Evolutionary conservation across 768 basidiomycete genomes (phyloP).

Genomic region (Leccinum imitatum): DNA sequence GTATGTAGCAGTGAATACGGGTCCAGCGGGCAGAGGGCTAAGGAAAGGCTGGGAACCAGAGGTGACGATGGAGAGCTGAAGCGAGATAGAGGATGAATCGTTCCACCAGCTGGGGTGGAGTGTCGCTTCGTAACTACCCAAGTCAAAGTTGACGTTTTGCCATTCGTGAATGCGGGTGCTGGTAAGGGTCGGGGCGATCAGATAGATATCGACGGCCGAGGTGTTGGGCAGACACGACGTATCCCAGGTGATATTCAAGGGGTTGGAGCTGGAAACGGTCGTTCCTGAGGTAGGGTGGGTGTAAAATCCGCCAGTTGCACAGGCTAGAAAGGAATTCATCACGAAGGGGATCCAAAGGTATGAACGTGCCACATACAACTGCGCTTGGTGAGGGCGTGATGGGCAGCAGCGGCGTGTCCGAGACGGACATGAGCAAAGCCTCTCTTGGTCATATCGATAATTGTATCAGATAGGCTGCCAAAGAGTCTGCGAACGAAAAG

Average conservation of each 20-base stretch:
- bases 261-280: slow-evolving; percentile 44
- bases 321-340: slow-evolving; percentile 36
- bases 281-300: slow-evolving; percentile 48
- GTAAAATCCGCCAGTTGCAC: slow-evolving; percentile 63
- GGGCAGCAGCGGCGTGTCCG: slow-evolving; percentile 21
- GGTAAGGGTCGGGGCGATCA: slow-evolving; percentile 50
- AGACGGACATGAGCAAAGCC: slow-evolving; percentile 27
- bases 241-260: slow-evolving; percentile 66
- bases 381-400: slow-evolving; percentile 25
- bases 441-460: slow-evolving; percentile 29
- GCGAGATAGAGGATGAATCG: slow-evolving; percentile 41
- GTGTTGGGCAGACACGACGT: slow-evolving; percentile 50
- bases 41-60: slow-evolving; percentile 50
- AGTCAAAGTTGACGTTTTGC: slow-evolving; percentile 46
- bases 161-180: slow-evolving; percentile 55
- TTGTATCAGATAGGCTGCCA: not conserved
- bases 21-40: slow-evolving; percentile 58
- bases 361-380: slow-evolving; percentile 14
- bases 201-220: slow-evolving; percentile 61
- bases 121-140: slow-evolving; percentile 48
- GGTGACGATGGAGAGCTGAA: slow-evolving; percentile 62
- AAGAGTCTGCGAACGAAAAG: slow-evolving; percentile 6
- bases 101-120: slow-evolving; percentile 76
- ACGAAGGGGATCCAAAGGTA: not conserved
- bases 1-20: slow-evolving; percentile 68